Percentiles rank a stretch among this genome's conserved stretches.
These are phyloP conservation scores for Trichoderma sp. DNA, from an alignment of 2,329 filamentous ascomycete species.

Conservation along the genomic window DNA sequence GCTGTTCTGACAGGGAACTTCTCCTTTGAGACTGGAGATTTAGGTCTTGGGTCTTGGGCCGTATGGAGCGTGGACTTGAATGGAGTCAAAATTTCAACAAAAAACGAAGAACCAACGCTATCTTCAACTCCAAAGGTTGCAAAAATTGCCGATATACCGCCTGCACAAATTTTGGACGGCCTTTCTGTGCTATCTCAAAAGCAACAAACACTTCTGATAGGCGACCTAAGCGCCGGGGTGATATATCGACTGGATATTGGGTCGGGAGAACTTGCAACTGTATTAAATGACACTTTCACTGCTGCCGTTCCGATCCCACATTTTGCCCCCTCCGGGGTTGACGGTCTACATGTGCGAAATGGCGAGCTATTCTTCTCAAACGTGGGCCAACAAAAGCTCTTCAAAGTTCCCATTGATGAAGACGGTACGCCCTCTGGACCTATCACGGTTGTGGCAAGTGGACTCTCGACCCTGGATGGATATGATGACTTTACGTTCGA, in stretches of 20 bases:
- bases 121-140: not conserved
- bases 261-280: not conserved
- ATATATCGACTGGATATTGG: not conserved
- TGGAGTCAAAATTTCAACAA: not conserved
- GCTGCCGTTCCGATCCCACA: not conserved
- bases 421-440: not conserved
- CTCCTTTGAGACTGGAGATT: not conserved
- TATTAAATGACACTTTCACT: not conserved
- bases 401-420: not conserved
- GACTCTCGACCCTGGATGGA: not conserved
- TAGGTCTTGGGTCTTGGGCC: not conserved
- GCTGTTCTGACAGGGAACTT: not conserved
- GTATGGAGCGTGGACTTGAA: not conserved
- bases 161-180: not conserved
- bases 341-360: not conserved
- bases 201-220: not conserved
- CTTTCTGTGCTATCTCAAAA: not conserved
- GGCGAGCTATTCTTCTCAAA: not conserved
- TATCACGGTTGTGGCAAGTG: not conserved
- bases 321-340: not conserved
- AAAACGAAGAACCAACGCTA: not conserved
- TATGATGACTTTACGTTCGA: not conserved
- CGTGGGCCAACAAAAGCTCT: not conserved
- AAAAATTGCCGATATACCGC: not conserved
- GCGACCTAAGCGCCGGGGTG: not conserved